Percentiles rank a stretch among this genome's conserved stretches.
phyloP scores from a whole-genome alignment of 2,329 filamentous ascomycete species.

The Trichophyton benhamiae region DNA sequence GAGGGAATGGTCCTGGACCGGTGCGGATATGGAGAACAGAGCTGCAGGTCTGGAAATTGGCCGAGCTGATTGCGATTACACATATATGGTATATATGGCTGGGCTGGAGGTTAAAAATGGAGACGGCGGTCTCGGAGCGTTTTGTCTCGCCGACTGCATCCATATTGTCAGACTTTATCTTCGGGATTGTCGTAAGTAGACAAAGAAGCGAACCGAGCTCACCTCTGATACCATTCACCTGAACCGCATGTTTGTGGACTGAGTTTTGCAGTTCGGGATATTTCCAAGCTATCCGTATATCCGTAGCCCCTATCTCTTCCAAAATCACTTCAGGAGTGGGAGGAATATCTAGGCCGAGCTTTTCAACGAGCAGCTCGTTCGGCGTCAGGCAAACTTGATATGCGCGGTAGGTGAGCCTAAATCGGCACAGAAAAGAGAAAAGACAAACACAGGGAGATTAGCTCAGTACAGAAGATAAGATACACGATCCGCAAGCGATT shows the following conservation, averaged over 20 bases:
- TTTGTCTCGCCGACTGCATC: conserved; percentile 67
- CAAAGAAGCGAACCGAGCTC: conserved; percentile 10
- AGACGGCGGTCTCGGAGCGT: conserved; percentile 72
- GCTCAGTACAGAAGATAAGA: conserved; percentile 1
- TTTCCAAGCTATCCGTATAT: conserved; percentile 85
- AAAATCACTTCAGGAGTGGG: conserved; percentile 80
- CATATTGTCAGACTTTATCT: neutral
- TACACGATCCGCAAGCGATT: neutral
- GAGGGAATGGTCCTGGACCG: conserved; percentile 36
- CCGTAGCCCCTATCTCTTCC: conserved; percentile 74
- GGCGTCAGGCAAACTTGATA: conserved; percentile 84
- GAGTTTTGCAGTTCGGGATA: conserved; percentile 53
- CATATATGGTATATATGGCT: conserved; percentile 87
- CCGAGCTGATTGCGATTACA: conserved; percentile 78
- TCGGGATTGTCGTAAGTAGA: neutral
- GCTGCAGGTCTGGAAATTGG: conserved; percentile 87
- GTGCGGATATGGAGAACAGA: conserved; percentile 74
- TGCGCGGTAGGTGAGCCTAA: conserved; percentile 70
- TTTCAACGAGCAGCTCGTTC: conserved; percentile 77
- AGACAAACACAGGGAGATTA: neutral
- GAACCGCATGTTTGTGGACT: conserved; percentile 77
- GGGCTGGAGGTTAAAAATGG: conserved; percentile 74
- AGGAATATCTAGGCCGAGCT: conserved; percentile 88
- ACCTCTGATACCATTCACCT: conserved; percentile 89
- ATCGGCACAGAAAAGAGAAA: neutral